Evolutionary conservation across 768 basidiomycete species (phyloP).

Genomic region (Panellus pusillus): DNA sequence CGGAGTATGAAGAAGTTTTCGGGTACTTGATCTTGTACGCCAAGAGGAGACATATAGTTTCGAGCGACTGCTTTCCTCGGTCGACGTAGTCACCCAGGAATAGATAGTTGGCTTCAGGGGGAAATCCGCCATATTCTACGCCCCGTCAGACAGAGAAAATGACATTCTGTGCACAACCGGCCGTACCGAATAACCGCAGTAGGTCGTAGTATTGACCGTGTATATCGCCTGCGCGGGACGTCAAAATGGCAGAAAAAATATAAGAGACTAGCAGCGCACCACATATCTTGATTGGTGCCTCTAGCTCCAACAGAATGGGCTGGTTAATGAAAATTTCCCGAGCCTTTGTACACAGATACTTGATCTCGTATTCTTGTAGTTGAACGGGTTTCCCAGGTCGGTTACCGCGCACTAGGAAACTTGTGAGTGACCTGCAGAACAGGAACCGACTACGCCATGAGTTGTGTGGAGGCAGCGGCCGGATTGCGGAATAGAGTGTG

Average conservation of each 20-base stretch:
- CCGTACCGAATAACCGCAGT: constrained; percentile 78
- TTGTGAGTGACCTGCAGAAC: background rate
- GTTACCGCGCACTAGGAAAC: constrained; percentile 86
- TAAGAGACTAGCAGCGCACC: constrained; percentile 50
- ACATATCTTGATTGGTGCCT: constrained; percentile 99
- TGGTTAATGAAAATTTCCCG: constrained; percentile 99
- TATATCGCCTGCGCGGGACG: constrained; percentile 74
- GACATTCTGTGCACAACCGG: too few species aligned
- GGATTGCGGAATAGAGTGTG: constrained; percentile 2
- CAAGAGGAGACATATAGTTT: constrained; percentile 98
- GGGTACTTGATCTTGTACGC: constrained; percentile 99
- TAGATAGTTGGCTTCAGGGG: constrained; percentile 99
- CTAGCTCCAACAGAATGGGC: constrained; percentile 94
- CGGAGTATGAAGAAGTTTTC: constrained; percentile 99
- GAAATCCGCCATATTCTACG: constrained; percentile 90
- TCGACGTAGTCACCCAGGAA: constrained; percentile 99
- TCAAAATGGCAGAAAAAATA: too few species aligned
- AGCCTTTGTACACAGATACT: constrained; percentile 96
- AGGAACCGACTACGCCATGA: too few species aligned
- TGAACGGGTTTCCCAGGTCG: constrained; percentile 97
- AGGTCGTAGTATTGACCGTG: constrained; percentile 99
- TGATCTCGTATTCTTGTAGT: constrained; percentile 98
- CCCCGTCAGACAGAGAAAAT: too few species aligned
- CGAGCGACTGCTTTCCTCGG: constrained; percentile 97
- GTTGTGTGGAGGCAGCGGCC: background rate